Percentiles rank a stretch among this genome's conserved stretches.
Conservation (phyloP, 83 land plant genomes). For the Diphasiastrum complanatum region DNA sequence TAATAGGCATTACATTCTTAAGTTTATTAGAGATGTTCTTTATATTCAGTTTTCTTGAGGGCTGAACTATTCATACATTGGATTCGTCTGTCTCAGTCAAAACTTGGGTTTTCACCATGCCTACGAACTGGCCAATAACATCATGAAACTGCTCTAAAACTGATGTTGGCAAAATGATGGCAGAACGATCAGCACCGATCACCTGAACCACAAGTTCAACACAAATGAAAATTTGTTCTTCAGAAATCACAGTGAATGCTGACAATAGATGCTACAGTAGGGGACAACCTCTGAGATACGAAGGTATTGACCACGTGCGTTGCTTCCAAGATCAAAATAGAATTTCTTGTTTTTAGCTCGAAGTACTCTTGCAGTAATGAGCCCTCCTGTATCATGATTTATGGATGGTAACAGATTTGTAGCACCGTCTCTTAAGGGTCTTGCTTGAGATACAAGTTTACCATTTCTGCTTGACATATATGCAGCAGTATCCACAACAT, state of each 20-base stretch:
- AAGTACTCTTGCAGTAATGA: conserved; percentile 24
- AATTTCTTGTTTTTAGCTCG: conserved; percentile 39
- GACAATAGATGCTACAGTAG: not conserved
- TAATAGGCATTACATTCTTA: no score
- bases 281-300: conserved; percentile 32
- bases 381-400: conserved; percentile 15
- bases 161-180: conserved; percentile 34
- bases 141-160: conserved; percentile 39
- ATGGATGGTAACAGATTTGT: conserved; percentile 14
- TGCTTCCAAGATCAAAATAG: conserved; percentile 38
- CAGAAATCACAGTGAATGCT: not conserved
- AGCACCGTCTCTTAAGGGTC: conserved; percentile 1
- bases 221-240: not conserved
- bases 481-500: conserved; percentile 17
- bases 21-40: no score
- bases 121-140: conserved; percentile 35
- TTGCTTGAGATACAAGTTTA: conserved; percentile 10
- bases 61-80: conserved; percentile 26
- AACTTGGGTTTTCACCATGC: conserved; percentile 28
- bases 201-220: conserved; percentile 19
- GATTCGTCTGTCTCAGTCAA: conserved; percentile 4
- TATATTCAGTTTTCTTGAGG: conserved; percentile 30
- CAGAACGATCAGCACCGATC: conserved; percentile 35
- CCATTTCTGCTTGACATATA: not conserved
- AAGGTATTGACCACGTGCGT: conserved; percentile 38